Conservation (phyloP, 2,329 filamentous ascomycete species). For the Rhinocladiella mackenziei region DNA sequence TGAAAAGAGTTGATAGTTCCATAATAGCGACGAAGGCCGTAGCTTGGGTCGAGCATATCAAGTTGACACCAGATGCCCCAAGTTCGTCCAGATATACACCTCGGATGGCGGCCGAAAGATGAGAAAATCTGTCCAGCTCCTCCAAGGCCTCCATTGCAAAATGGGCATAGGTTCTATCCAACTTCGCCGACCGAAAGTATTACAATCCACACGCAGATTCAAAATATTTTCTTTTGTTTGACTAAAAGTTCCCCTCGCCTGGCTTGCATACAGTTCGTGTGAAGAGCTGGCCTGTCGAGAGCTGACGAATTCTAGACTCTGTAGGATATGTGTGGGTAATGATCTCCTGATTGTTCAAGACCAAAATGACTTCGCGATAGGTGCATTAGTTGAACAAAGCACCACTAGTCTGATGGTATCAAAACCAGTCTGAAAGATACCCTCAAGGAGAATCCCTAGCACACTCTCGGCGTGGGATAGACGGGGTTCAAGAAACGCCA, state of each 20-base stretch:
- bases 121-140: background rate
- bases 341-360: no score
- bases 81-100: background rate
- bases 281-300: no score
- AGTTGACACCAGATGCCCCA: background rate
- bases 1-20: constrained; percentile 2
- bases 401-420: no score
- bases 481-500: no score
- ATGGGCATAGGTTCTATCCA: background rate
- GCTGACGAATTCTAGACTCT: no score
- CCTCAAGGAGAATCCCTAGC: background rate
- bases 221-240: no score
- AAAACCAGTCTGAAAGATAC: background rate
- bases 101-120: background rate
- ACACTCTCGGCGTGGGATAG: background rate
- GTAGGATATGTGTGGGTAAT: no score
- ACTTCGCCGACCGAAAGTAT: background rate
- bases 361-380: no score
- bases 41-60: background rate
- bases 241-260: no score
- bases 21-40: constrained; percentile 1
- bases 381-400: no score
- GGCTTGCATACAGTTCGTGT: no score
- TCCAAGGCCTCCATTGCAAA: background rate
- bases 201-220: no score